Percentiles rank a stretch among this genome's conserved stretches.
phyloP scores from a whole-genome alignment of 345 rosid genomes.

The Erysimum cheiranthoides region DNA sequence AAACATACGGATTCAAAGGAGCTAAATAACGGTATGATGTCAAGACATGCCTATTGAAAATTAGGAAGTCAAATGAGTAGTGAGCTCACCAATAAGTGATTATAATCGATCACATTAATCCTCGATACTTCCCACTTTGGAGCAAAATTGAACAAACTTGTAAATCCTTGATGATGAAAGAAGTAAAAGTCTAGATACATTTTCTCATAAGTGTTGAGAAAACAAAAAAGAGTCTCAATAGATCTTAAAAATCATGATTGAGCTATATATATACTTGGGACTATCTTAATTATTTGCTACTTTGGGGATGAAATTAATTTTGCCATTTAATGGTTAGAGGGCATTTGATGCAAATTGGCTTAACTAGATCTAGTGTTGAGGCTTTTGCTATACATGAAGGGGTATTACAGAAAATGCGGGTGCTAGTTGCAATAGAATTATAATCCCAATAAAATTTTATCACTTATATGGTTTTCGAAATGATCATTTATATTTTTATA shows the following conservation, averaged over 20 bases:
- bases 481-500: neutral
- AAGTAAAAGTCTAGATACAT: neutral
- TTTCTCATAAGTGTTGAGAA: neutral
- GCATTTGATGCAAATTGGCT: conserved; percentile 38
- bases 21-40: conserved; percentile 19
- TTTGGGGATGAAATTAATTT: neutral
- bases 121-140: conserved; percentile 21
- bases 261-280: conserved; percentile 24
- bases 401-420: conserved; percentile 31
- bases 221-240: neutral
- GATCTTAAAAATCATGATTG: conserved; percentile 24
- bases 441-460: conserved; percentile 3
- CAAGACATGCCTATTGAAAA: neutral
- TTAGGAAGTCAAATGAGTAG: conserved; percentile 23
- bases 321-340: conserved; percentile 17
- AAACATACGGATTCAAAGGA: conserved; percentile 22
- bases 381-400: conserved; percentile 32
- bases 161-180: conserved; percentile 15
- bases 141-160: conserved; percentile 15
- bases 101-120: neutral
- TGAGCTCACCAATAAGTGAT: conserved; percentile 34
- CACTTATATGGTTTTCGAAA: neutral
- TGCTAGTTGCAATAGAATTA: conserved; percentile 18
- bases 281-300: conserved; percentile 26
- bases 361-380: neutral